Conservation (phyloP, 345 rosid genomes). For the Fremontodendron californicum region DNA sequence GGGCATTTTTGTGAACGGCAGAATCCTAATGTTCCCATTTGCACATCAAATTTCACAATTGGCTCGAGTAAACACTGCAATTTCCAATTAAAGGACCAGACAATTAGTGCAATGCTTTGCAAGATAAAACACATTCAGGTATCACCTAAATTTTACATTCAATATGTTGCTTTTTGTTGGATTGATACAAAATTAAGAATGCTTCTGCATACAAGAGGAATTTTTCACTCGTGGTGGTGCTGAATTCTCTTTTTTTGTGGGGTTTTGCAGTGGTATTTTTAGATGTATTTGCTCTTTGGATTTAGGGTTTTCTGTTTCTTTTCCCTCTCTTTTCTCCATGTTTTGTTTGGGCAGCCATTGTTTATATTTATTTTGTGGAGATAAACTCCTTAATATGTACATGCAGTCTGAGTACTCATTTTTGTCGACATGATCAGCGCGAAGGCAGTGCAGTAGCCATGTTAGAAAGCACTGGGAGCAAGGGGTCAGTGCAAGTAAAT, state of each 20-base stretch:
- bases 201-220: neutral
- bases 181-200: conserved; percentile 5
- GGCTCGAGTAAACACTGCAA: conserved; percentile 58
- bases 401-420: conserved; percentile 64
- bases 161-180: neutral
- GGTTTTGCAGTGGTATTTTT: neutral
- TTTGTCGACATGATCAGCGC: conserved; percentile 80
- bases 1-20: conserved; percentile 28
- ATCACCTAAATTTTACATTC: conserved; percentile 5
- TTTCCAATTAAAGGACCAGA: conserved; percentile 49
- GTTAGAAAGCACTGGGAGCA: conserved; percentile 68
- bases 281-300: conserved; percentile 9
- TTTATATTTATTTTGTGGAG: conserved; percentile 36
- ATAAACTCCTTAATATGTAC: conserved; percentile 53
- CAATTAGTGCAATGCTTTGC: conserved; percentile 45
- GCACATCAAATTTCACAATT: conserved; percentile 36
- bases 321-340: too few species aligned
- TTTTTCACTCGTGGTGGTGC: neutral
- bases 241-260: neutral
- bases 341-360: conserved; percentile 11
- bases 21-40: conserved; percentile 55
- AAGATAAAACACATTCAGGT: conserved; percentile 69
- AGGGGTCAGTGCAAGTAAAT: conserved; percentile 66
- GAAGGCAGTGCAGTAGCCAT: conserved; percentile 53
- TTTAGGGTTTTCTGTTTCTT: neutral